Conservation (phyloP, 306 rosid genomes). For the Fagus crenata region DNA sequence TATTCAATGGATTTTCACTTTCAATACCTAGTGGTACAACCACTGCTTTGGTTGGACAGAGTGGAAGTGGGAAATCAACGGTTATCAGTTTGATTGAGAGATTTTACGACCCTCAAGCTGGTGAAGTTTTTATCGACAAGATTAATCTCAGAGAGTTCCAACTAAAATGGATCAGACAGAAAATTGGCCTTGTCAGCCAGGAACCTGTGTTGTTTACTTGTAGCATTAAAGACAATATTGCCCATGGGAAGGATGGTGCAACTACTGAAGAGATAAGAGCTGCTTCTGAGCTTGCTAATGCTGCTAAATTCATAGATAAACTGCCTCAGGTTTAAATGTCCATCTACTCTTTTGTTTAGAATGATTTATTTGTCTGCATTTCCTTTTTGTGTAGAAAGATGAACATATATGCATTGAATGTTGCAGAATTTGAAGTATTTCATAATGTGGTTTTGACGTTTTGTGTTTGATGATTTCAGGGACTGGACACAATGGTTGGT, state of each 20-base stretch:
- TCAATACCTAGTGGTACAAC: slow-evolving; percentile 68
- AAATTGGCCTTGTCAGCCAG: slow-evolving; percentile 80
- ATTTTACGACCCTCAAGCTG: slow-evolving; percentile 77
- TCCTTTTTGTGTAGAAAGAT: neutral
- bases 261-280: slow-evolving; percentile 62
- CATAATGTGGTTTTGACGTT: neutral
- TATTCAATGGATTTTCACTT: slow-evolving; percentile 59
- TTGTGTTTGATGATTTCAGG: slow-evolving; percentile 26
- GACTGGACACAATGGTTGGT: slow-evolving; percentile 72
- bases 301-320: slow-evolving; percentile 64
- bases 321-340: slow-evolving; percentile 56
- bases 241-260: slow-evolving; percentile 69
- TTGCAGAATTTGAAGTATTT: neutral
- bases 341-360: slow-evolving; percentile 8
- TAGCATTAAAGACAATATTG: slow-evolving; percentile 76
- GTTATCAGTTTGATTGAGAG: slow-evolving; percentile 75
- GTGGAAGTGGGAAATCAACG: slow-evolving; percentile 90
- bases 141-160: slow-evolving; percentile 62
- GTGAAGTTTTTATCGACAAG: slow-evolving; percentile 75
- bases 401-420: neutral
- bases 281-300: slow-evolving; percentile 79
- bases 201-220: slow-evolving; percentile 70
- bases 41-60: slow-evolving; percentile 78
- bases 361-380: neutral
- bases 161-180: slow-evolving; percentile 77